These are phyloP conservation scores for Saccharomycopsis oosterbeekiorum DNA, from an alignment of 805 yeast species.

Conservation along the genomic window DNA sequence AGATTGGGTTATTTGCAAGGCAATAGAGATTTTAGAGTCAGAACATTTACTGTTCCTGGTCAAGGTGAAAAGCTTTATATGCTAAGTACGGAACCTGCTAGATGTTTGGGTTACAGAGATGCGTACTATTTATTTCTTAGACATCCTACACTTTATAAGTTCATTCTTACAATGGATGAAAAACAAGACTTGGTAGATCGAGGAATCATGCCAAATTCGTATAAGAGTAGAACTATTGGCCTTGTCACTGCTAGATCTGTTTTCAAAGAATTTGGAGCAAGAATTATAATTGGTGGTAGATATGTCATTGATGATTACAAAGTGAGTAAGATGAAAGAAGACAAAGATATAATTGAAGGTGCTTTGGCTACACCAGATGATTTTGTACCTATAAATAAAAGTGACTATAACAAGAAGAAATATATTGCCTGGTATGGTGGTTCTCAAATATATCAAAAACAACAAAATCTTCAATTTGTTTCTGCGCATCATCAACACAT, in stretches of 20 bases:
- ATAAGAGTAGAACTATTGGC: constrained; percentile 84
- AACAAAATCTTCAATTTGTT: constrained; percentile 15
- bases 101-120: constrained; percentile 85
- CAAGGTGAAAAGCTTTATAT: constrained; percentile 69
- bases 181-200: constrained; percentile 76
- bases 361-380: constrained; percentile 58
- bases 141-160: constrained; percentile 64
- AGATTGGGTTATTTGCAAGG: constrained; percentile 47
- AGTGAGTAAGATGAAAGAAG: constrained; percentile 39
- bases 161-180: constrained; percentile 67
- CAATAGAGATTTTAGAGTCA: constrained; percentile 59
- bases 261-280: constrained; percentile 88
- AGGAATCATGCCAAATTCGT: constrained; percentile 77
- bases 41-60: constrained; percentile 48
- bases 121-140: constrained; percentile 68
- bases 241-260: constrained; percentile 86
- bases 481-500: neutral
- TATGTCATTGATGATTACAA: constrained; percentile 84
- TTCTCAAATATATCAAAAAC: constrained; percentile 29
- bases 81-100: constrained; percentile 94
- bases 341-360: constrained; percentile 49
- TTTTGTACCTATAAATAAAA: constrained; percentile 32
- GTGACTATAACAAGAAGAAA: constrained; percentile 34
- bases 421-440: constrained; percentile 43
- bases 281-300: constrained; percentile 68